Conservation (phyloP, 495 filamentous ascomycete genomes). For the Penicillium bialowiezense region DNA sequence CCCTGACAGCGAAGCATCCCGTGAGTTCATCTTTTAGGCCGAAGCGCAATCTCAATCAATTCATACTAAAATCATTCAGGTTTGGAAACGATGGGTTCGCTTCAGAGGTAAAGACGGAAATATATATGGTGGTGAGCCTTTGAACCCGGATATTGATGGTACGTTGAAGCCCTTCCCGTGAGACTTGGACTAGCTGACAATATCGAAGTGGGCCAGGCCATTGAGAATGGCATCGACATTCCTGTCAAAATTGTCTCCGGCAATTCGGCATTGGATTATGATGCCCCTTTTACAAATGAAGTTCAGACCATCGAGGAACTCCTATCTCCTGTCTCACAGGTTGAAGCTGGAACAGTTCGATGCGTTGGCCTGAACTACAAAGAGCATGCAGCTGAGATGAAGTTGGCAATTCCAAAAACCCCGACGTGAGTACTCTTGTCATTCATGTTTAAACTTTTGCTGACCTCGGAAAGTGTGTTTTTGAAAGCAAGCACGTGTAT, state of each 20-base stretch:
- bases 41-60: background rate
- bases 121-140: conserved; percentile 12
- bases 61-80: background rate
- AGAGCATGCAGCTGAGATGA: conserved; percentile 38
- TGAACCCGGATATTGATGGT: conserved; percentile 9
- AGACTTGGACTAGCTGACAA: background rate
- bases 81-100: conserved; percentile 10
- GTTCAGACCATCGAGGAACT: background rate
- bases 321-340: conserved; percentile 10
- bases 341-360: conserved; percentile 17
- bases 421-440: conserved; percentile 5
- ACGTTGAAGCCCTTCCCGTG: background rate
- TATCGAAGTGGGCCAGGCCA: conserved; percentile 6
- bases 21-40: background rate
- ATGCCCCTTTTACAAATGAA: conserved; percentile 10
- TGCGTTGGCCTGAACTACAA: conserved; percentile 45
- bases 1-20: background rate
- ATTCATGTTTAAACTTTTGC: background rate
- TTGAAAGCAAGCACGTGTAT: conserved; percentile 11
- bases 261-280: conserved; percentile 5
- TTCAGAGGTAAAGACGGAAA: conserved; percentile 7
- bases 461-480: conserved; percentile 5
- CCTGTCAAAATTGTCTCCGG: conserved; percentile 3
- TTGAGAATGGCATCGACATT: background rate
- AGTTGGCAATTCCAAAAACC: conserved; percentile 19